Evolutionary conservation across 805 yeast species (phyloP).

Genomic region (Lachancea thermotolerans): DNA sequence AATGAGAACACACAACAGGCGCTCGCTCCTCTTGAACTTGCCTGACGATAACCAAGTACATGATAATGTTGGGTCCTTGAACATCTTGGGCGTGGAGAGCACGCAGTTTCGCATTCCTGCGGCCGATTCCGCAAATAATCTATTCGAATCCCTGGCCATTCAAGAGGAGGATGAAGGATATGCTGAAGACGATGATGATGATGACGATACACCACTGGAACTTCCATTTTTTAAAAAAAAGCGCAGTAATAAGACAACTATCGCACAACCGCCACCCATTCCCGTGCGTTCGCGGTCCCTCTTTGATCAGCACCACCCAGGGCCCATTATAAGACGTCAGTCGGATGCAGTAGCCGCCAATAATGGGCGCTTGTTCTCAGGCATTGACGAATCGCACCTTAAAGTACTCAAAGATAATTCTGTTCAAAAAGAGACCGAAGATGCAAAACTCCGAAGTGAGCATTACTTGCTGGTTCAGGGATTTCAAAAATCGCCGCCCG

Average conservation of each 20-base stretch:
- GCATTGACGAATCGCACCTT: not conserved
- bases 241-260: not conserved
- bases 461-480: constrained; percentile 7
- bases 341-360: not conserved
- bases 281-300: constrained; percentile 3
- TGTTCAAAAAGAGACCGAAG: not conserved
- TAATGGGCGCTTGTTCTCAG: not conserved
- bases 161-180: constrained; percentile 25
- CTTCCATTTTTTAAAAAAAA: constrained; percentile 16
- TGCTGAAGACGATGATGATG: constrained; percentile 29
- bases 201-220: constrained; percentile 21
- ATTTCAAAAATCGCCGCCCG: constrained; percentile 3
- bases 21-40: not conserved
- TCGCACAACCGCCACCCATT: not conserved
- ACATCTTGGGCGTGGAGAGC: constrained; percentile 16
- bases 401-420: not conserved
- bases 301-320: constrained; percentile 4
- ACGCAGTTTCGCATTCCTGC: constrained; percentile 6
- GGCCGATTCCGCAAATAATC: constrained; percentile 1
- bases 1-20: constrained; percentile 3
- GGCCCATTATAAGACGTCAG: not conserved
- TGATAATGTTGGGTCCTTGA: constrained; percentile 18
- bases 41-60: not conserved
- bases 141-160: constrained; percentile 4
- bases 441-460: not conserved